These are phyloP conservation scores for Ophiocordyceps robertsii DNA, from an alignment of 2,329 filamentous ascomycete genomes.

Conservation along the genomic window DNA sequence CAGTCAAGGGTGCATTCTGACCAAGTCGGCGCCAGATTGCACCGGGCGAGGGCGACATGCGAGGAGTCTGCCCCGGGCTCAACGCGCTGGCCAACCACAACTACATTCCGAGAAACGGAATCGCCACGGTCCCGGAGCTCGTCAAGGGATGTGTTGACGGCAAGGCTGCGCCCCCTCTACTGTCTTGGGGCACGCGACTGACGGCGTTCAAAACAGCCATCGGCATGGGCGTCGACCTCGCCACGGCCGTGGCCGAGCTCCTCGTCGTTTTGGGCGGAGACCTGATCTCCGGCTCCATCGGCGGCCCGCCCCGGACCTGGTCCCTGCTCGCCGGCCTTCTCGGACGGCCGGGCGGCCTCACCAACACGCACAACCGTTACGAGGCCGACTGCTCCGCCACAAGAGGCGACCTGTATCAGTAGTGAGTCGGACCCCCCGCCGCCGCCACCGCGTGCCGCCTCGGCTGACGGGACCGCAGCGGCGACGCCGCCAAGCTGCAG, in stretches of 20 bases:
- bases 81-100: constrained; percentile 20
- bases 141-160: not conserved
- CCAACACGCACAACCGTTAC: not conserved
- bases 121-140: constrained; percentile 5
- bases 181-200: too few relatives aligned
- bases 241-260: not conserved
- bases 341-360: not conserved
- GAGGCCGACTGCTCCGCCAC: constrained; percentile 10
- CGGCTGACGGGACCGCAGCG: not conserved
- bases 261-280: constrained; percentile 2
- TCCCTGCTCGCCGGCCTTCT: not conserved
- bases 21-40: not conserved
- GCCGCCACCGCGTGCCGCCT: too few relatives aligned
- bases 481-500: constrained; percentile 1
- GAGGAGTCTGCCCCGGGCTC: constrained; percentile 14
- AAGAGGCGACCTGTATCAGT: constrained; percentile 1
- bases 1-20: too few relatives aligned
- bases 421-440: not conserved
- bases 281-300: constrained; percentile 4
- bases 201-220: not conserved
- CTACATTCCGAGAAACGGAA: constrained; percentile 16
- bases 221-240: not conserved
- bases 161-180: too few relatives aligned
- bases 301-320: not conserved
- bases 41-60: not conserved